These are phyloP conservation scores for Paracamarosporium sp. DNA, from an alignment of 2,329 filamentous ascomycete genomes.

Conservation along the genomic window DNA sequence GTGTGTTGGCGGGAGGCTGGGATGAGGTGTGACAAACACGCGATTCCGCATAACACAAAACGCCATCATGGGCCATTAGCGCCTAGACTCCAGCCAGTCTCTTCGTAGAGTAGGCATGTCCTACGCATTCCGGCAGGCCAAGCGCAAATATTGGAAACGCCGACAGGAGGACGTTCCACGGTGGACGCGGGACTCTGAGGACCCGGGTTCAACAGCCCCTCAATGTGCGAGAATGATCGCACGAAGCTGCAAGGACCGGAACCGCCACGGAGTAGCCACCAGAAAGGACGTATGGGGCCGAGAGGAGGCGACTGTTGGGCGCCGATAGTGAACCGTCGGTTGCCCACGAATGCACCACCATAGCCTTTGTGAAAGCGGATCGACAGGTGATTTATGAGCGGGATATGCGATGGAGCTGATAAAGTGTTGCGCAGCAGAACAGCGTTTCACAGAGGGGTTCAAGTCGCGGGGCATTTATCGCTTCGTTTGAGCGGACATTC, in stretches of 20 bases:
- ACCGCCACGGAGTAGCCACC: neutral
- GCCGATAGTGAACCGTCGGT: conserved; percentile 4
- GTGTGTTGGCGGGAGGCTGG: conserved; percentile 4
- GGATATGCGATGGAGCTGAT: neutral
- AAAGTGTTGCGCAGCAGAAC: neutral
- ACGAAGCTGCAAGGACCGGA: conserved; percentile 2
- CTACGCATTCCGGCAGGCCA: neutral
- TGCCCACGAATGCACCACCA: neutral
- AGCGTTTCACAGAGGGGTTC: neutral
- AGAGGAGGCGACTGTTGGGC: conserved; percentile 2
- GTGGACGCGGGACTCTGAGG: neutral
- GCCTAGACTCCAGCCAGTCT: neutral
- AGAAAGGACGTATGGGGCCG: neutral
- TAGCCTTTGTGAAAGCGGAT: neutral
- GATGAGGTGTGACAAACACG: neutral
- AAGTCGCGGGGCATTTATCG: neutral
- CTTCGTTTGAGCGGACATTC: neutral
- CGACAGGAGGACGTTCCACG: neutral
- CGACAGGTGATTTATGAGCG: neutral
- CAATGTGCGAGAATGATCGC: conserved; percentile 1
- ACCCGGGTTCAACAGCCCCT: neutral
- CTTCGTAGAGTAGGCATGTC: neutral
- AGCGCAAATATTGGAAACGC: neutral
- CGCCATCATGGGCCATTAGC: neutral
- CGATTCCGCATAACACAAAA: neutral